Evolutionary conservation across 495 filamentous ascomycete species (phyloP).

Genomic region (Paragyromitra xinjiangensis): DNA sequence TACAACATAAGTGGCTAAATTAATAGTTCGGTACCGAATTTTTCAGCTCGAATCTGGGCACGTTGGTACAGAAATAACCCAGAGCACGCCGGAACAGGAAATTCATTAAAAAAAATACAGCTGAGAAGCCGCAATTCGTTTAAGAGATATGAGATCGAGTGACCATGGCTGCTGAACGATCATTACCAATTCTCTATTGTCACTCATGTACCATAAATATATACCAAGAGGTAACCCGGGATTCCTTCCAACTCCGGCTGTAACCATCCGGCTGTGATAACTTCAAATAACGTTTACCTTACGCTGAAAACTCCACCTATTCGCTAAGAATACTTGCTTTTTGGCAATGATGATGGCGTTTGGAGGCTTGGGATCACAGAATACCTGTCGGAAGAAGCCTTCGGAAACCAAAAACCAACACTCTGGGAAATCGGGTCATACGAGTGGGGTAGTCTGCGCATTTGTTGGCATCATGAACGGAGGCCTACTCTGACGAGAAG

Average conservation of each 20-base stretch:
- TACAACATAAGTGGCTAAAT: too few relatives aligned
- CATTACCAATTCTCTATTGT: not conserved
- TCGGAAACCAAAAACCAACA: not conserved
- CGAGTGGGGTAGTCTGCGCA: not conserved
- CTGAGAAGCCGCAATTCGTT: not conserved
- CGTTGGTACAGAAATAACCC: too few relatives aligned
- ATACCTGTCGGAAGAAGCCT: not conserved
- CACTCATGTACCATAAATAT: not conserved
- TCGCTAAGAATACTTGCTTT: not conserved
- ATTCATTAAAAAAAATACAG: not conserved
- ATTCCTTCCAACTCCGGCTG: not conserved
- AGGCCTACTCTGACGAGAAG: too few relatives aligned
- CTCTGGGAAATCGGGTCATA: not conserved
- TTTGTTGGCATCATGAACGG: not conserved
- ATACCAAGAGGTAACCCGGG: not conserved
- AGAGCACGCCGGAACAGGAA: too few relatives aligned
- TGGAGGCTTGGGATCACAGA: not conserved
- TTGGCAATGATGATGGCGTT: not conserved
- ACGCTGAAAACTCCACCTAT: not conserved
- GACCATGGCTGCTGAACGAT: not conserved
- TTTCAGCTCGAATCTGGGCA: too few relatives aligned
- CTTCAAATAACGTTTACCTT: not conserved
- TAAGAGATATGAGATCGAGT: not conserved
- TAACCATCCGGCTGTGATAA: not conserved
- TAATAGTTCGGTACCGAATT: too few relatives aligned